A percentile compares a stretch with the other conserved stretches of the same genome.
phyloP scores from a whole-genome alignment of 106 monocot genomes.

The Platanthera guangdongensis region DNA sequence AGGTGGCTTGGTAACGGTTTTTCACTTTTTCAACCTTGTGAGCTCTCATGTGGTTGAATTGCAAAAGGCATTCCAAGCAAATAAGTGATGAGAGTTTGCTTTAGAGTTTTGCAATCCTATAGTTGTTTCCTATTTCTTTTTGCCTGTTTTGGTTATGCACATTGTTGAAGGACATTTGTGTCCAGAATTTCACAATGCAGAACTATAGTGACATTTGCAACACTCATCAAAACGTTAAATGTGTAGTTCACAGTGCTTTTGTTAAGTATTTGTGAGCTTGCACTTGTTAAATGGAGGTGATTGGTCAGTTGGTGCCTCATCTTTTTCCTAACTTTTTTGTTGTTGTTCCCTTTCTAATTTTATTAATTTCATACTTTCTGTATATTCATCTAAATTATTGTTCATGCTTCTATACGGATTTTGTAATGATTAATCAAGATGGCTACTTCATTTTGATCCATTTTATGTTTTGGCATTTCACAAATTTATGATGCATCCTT shows the following conservation, averaged over 20 bases:
- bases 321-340: neutral
- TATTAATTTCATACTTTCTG: neutral
- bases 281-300: neutral
- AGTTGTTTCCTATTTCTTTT: neutral
- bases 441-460: neutral
- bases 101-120: neutral
- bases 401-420: neutral
- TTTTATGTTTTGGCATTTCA: neutral
- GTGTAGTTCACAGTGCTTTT: no score
- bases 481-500: no score
- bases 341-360: neutral
- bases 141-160: neutral
- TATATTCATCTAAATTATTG: neutral
- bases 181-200: no score
- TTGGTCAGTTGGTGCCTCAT: neutral
- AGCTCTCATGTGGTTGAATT: neutral
- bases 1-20: conserved; percentile 64
- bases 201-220: no score
- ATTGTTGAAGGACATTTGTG: no score
- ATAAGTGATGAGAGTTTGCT: neutral
- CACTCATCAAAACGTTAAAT: no score
- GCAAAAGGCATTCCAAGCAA: neutral
- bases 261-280: neutral
- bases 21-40: neutral
- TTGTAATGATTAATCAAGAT: neutral